Evolutionary conservation across 73 alveolate genomes (phyloP), one percentile per base, ranked within the genome.

Genomic region (Durusdinium trenchii): DNA sequence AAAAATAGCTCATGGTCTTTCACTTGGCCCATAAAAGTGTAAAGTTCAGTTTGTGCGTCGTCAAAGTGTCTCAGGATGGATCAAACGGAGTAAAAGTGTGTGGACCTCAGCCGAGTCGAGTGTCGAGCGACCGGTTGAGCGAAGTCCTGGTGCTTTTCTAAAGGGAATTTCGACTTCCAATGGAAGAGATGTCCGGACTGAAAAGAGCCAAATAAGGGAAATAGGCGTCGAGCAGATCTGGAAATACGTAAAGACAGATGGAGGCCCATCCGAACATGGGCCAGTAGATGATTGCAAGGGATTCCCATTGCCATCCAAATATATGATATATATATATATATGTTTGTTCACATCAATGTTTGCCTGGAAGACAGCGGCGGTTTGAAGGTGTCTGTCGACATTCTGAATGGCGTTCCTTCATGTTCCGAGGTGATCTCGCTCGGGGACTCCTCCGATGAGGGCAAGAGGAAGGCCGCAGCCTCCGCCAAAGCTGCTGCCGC

Each of bases 401-500:
- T 67, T 67, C 47, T 26, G 9, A 38, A 78, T 35, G 54, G 0
- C 18, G 42, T 6, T 43, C 45, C 38, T 35, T 6, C 42, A 32
- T 14, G 40, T 20, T 3, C 79, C 16, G 45, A 90, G 98, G 98
- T 91, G 61, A 91, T 91, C 98, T 91, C 98, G 3, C 78, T 91
- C 60, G 98, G 98, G 23, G 98, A 91, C 60, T 91, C 98, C 16
- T 67, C 87, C 14, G 98, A 91, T 40, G 98, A 91, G 42, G 96
- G 69, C 61, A 67, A 67, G 52, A 75, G 83, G 30, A 61, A 86
- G 57, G 95, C 95, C 42, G 36, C 40, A 47, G 85, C 84, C 32
- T 12, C 85, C 85, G 35, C 64, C 64, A 46, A 71, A 12, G 61
- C 95, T 10, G 50, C 79, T 14, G 69, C 95, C 43, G 52, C 75